Evolutionary conservation across 1,139 yeast species (phyloP).

Genomic region (Keqinozyma sinolaborantium): DNA sequence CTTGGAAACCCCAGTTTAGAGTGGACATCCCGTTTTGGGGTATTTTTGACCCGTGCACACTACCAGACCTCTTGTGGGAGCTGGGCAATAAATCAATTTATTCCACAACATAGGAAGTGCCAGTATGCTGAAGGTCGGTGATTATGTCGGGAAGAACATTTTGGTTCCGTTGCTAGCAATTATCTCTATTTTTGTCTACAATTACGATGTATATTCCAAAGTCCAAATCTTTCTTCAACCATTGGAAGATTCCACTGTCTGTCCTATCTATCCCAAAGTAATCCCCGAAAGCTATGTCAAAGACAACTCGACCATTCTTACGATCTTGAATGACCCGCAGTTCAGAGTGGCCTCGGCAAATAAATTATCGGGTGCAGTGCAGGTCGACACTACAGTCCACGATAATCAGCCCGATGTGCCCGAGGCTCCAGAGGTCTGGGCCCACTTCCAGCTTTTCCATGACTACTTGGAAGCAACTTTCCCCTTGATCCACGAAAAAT

Average conservation of each 20-base stretch:
- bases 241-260: conserved; percentile 15
- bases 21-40: too few relatives aligned
- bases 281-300: conserved; percentile 26
- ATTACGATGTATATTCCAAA: conserved; percentile 1
- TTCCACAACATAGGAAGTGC: too few relatives aligned
- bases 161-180: not conserved
- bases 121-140: too few relatives aligned
- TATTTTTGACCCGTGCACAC: too few relatives aligned
- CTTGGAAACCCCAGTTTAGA: too few relatives aligned
- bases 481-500: conserved; percentile 50
- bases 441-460: conserved; percentile 51
- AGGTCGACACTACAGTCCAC: conserved; percentile 40
- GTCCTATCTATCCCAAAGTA: conserved; percentile 28
- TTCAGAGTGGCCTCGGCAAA: conserved; percentile 33
- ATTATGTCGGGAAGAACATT: not conserved
- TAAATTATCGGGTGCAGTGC: conserved; percentile 40
- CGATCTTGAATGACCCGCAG: conserved; percentile 25
- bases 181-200: not conserved
- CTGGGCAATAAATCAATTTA: too few relatives aligned
- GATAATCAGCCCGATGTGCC: conserved; percentile 42
- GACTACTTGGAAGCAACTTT: conserved; percentile 51
- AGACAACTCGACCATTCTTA: conserved; percentile 33
- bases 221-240: conserved; percentile 9
- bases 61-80: too few relatives aligned
- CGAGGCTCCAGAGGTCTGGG: conserved; percentile 36